Evolutionary conservation across 768 basidiomycete species (phyloP).

Genomic region (Tephrocybe rancida): DNA sequence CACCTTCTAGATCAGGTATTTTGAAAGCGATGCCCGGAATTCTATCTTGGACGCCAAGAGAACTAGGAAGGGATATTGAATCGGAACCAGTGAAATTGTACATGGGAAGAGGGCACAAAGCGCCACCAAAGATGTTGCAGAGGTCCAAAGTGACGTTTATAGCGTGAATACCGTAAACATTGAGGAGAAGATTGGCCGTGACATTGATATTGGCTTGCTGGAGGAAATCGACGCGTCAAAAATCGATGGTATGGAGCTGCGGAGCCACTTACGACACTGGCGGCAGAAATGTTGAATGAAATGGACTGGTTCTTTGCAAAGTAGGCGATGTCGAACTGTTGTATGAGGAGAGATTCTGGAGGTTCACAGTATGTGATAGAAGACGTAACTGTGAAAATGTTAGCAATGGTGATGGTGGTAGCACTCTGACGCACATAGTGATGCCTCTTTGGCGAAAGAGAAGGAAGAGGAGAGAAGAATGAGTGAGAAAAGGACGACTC

Average conservation of each 20-base stretch:
- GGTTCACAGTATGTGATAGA: conserved; percentile 88
- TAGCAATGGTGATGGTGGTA: conserved; percentile 2
- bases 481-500: conserved; percentile 49
- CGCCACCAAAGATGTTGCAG: conserved; percentile 76
- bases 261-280: conserved; percentile 70
- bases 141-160: conserved; percentile 87
- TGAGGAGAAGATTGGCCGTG: conserved; percentile 77
- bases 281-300: conserved; percentile 83
- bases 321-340: conserved; percentile 76
- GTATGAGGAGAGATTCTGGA: conserved; percentile 76
- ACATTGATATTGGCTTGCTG: conserved; percentile 81
- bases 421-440: conserved; percentile 56
- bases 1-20: conserved; percentile 92
- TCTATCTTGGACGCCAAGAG: conserved; percentile 51
- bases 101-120: conserved; percentile 78
- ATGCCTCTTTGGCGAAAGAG: conserved; percentile 52
- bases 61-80: conserved; percentile 62
- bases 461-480: conserved; percentile 36
- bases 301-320: conserved; percentile 72
- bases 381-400: conserved; percentile 63
- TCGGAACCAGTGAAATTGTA: conserved; percentile 90
- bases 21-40: conserved; percentile 83
- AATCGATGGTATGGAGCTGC: conserved; percentile 5
- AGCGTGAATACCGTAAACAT: conserved; percentile 85
- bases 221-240: conserved; percentile 15